Percentiles rank a stretch among this genome's conserved stretches.
phyloP scores from a whole-genome alignment of 768 basidiomycete genomes.

The Lactarius tabidus region DNA sequence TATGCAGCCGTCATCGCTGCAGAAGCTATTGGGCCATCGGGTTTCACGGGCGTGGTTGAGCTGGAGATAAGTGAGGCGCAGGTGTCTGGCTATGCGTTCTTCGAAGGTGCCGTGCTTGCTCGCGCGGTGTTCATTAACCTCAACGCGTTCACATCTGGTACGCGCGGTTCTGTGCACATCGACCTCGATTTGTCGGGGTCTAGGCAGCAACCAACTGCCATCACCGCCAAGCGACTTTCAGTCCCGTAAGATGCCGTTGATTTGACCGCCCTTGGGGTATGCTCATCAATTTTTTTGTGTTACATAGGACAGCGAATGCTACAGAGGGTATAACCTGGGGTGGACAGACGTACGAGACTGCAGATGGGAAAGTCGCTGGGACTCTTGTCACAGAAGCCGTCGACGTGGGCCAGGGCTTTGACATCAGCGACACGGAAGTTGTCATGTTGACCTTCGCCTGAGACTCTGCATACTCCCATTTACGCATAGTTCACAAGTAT shows the following conservation, averaged over 20 bases:
- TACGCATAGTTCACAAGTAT: neutral
- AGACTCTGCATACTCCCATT: neutral
- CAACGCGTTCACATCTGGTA: slow-evolving; percentile 36
- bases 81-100: slow-evolving; percentile 61
- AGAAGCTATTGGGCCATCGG: slow-evolving; percentile 51
- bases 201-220: slow-evolving; percentile 33
- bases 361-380: slow-evolving; percentile 41
- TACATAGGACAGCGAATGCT: slow-evolving; percentile 46
- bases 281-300: neutral
- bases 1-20: slow-evolving; percentile 60
- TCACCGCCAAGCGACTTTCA: slow-evolving; percentile 46
- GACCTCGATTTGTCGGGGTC: slow-evolving; percentile 1
- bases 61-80: slow-evolving; percentile 43
- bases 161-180: slow-evolving; percentile 11
- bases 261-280: neutral
- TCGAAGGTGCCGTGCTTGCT: slow-evolving; percentile 41
- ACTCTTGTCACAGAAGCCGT: slow-evolving; percentile 31
- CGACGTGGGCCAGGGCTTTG: slow-evolving; percentile 38
- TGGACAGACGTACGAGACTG: slow-evolving; percentile 55
- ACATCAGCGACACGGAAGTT: slow-evolving; percentile 47
- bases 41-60: slow-evolving; percentile 43
- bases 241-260: slow-evolving; percentile 40
- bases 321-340: slow-evolving; percentile 51
- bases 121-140: slow-evolving; percentile 59
- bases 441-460: slow-evolving; percentile 39